Evolutionary conservation across 2,329 filamentous ascomycete genomes (phyloP), one percentile per base, ranked within the genome.

Genomic region (Thielaviopsis musarum): DNA sequence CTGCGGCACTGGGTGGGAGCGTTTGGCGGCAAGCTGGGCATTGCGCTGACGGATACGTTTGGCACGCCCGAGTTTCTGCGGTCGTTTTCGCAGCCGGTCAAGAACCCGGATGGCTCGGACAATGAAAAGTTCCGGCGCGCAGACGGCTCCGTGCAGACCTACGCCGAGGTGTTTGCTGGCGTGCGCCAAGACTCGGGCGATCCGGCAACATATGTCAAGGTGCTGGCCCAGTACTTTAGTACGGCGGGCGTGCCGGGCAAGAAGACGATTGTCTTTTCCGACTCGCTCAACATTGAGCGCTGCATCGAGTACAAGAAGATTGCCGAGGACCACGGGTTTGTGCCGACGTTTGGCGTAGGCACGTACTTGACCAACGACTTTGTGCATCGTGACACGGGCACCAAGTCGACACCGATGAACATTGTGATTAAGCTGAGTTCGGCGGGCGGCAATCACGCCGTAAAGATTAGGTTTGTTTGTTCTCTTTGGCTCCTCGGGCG

Each of bases 291-390:
- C 68, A 87, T 96, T 56, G 90, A 96, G 45, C 81, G 85, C 59
- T 96, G 91, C 68, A 76, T 97, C 56, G 82, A 94, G 70, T 98
- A 97, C 74, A 95, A 95, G 75, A 74, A 81, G 60, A 79, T 88
- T 28, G 85, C 91, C 0, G 89, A 96, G 64, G 79, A 82, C 48
- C 81, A 84, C 15, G 88, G 88, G 1, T 91, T 98, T 70, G 80
- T 84, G 62, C 86, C 91, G 13, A 87, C 86, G 0, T 98, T 98
- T 73, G 93, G 93, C 62, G 87, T 98, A 1, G 93, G 93, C 4
- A 98, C 93, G 0, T 97, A 88, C 71, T 78, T 98, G 66, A 98
- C 93, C 3, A 96, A 98, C 67, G 93, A 98, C 70, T 98, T 93
- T 69, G 74, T 74, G n/a, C 81, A 86, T 64, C 74, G 79, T 62